Percentiles rank a stretch among this genome's conserved stretches.
These are phyloP conservation scores for Populus hybrid DNA, from an alignment of 441 rosid genomes.

Conservation along the genomic window DNA sequence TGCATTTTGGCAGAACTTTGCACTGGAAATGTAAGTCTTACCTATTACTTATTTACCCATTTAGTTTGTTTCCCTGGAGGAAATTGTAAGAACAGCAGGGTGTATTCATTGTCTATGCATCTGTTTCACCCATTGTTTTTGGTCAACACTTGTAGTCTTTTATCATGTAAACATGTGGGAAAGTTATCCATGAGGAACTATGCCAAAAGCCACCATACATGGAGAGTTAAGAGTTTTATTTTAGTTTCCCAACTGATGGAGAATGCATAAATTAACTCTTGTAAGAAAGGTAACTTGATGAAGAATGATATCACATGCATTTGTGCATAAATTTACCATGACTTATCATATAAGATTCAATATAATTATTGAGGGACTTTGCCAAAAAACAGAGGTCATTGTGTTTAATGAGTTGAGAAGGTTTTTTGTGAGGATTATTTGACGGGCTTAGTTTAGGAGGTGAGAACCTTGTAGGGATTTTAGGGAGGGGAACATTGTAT, in stretches of 20 bases:
- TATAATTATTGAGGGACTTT: not conserved
- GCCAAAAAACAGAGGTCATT: not conserved
- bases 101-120: not conserved
- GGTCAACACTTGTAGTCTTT: not conserved
- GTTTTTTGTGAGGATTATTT: not conserved
- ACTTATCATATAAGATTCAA: no score
- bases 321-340: not conserved
- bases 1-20: constrained; percentile 98
- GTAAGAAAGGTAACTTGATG: not conserved
- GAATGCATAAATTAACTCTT: not conserved
- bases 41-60: not conserved
- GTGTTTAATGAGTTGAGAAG: not conserved
- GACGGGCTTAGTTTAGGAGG: not conserved
- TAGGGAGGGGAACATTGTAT: not conserved
- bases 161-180: not conserved
- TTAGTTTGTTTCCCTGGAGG: not conserved
- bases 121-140: not conserved
- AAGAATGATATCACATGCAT: not conserved
- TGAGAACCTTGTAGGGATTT: not conserved
- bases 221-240: not conserved
- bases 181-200: not conserved
- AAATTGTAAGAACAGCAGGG: not conserved
- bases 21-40: constrained; percentile 85
- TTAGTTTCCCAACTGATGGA: not conserved
- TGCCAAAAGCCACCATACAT: not conserved